Evolutionary conservation across 176 grass and related monocot species (phyloP), one percentile per base, ranked within the genome.

Genomic region (Eragrostis nindensis): DNA sequence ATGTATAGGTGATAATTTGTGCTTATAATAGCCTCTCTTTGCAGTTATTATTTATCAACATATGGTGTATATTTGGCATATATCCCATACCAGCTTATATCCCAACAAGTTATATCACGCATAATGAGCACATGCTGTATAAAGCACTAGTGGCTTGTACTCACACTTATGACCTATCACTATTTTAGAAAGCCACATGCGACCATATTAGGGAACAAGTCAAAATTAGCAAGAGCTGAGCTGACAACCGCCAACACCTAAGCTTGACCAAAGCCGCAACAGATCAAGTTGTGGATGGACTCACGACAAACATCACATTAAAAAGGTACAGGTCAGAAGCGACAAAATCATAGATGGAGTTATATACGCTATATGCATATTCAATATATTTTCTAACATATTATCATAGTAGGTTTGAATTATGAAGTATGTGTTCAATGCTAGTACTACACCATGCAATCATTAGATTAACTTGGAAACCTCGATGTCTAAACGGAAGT

Each of bases 61-160:
- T 59, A 67, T 57, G 15, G 2, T 71, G 40, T 77, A 73, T 83
- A 74, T 59, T 88, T 79, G 24, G 22, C 61, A 50, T 32, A 67
- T 62, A 82, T 69, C 71, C 8, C 18, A 68, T 78, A 79, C 55
- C 81, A 80, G 18, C 53, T 63, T 18, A 80, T 44, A 36, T 36
- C 4, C 32, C 32, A 36, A 36, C 32, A 49, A 68, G 26, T 60
- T 77, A 77, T 59, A 52, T 17, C 14, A 10, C 40, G 63, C 25
- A 38, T 25, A 72, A 71, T 26, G 38, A 57, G 15, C 66, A 56
- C 45, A 76, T 82, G 53, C 56, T 17, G 65, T 32, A 26, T 52
- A 79, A 68, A 55, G 70, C 47, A 15, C 46, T 19, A 18, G 19
- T 54, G 47, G 46, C 65, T 10, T 21, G 11, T 57, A 55, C 40